Base-by-base conservation (phyloP, 768 basidiomycete species). In the Russula brevipes region DNA sequence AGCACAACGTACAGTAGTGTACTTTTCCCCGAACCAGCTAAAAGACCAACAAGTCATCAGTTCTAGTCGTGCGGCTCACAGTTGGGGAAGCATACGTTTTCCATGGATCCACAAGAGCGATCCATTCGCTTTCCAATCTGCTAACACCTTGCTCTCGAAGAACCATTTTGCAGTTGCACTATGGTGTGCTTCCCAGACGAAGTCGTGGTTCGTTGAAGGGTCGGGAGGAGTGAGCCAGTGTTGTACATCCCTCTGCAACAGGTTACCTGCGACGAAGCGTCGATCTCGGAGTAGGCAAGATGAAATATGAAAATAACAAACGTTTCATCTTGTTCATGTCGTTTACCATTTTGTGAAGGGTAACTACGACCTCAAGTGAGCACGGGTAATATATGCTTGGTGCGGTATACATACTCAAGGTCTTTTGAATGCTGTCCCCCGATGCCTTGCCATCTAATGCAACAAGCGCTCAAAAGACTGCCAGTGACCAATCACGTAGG, bases 311-410 rank as follows among this genome's bases (percentile, higher is more conserved):
- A 7, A 30, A 24, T 16, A 19, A 53, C 57, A 6, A 30, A 63
- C 62, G 61, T 54, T 63, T 39, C 42, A 63, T 46, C 44, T 46
- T 46, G 44, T 53, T 57, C 14, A 57, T 57, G 4, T 57, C 35
- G 5, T 7, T 52, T 31, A 17, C 24, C 36, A 19, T 19, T 5
- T 45, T 14, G 14, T 57, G 61, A 30, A 63, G 52, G 12, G 16
- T 30, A 2, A 57, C 55, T 63, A 17, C 17, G 5, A n/a, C 7
- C 51, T 1, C 7, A 14, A 36, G 24, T 54, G 12, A 54, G n/a
- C 46, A 12, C 4, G 17, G 14, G n/a, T 17, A n/a, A 41, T n/a
- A 38, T 0, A 19, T 30, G 16, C 5, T 4, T 24, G 8, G 17
- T 19, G 8, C 14, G 8, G 9, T n/a, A 16, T 3, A 54, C 52